Percentiles rank a stretch among this genome's conserved stretches.
Evolutionary conservation across 2,329 filamentous ascomycete genomes (phyloP).

Genomic region (Fusarium devonianum): DNA sequence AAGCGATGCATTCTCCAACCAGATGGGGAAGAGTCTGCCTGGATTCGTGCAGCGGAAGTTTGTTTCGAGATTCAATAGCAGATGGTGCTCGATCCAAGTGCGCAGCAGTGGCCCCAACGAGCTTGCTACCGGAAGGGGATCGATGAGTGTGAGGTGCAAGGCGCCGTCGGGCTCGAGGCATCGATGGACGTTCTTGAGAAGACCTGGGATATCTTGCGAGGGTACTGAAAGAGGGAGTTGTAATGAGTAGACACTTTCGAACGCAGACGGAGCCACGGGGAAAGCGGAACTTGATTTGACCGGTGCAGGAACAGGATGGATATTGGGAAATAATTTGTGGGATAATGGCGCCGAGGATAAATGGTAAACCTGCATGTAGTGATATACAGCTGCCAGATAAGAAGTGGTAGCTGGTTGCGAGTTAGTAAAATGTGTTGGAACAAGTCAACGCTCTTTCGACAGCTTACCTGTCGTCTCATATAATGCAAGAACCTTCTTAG

Average conservation of each 20-base stretch:
- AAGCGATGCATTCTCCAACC: conserved; percentile 64
- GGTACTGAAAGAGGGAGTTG: conserved; percentile 64
- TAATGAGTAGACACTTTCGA: conserved; percentile 60
- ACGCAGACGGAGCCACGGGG: conserved; percentile 52
- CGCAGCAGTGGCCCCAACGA: conserved; percentile 64
- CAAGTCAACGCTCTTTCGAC: no score
- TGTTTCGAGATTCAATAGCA: conserved; percentile 65
- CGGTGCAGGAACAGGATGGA: conserved; percentile 51
- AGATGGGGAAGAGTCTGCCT: conserved; percentile 62
- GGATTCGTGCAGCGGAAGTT: conserved; percentile 67
- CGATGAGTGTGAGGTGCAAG: conserved; percentile 66
- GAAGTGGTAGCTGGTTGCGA: conserved; percentile 15
- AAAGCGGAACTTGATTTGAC: conserved; percentile 47
- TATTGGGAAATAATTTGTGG: conserved; percentile 48
- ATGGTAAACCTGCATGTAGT: conserved; percentile 25
- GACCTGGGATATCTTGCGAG: conserved; percentile 61
- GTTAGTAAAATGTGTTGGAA: neutral
- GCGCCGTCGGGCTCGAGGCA: conserved; percentile 63
- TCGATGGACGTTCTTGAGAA: conserved; percentile 65
- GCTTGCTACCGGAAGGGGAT: conserved; percentile 63
- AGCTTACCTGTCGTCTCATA: conserved; percentile 30
- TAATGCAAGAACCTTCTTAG: conserved; percentile 23
- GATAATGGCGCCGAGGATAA: conserved; percentile 32
- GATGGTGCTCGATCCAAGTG: conserved; percentile 67
- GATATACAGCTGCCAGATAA: conserved; percentile 20